phyloP scores from a whole-genome alignment of 768 basidiomycete genomes.

The Auricularia auricula-judae region DNA sequence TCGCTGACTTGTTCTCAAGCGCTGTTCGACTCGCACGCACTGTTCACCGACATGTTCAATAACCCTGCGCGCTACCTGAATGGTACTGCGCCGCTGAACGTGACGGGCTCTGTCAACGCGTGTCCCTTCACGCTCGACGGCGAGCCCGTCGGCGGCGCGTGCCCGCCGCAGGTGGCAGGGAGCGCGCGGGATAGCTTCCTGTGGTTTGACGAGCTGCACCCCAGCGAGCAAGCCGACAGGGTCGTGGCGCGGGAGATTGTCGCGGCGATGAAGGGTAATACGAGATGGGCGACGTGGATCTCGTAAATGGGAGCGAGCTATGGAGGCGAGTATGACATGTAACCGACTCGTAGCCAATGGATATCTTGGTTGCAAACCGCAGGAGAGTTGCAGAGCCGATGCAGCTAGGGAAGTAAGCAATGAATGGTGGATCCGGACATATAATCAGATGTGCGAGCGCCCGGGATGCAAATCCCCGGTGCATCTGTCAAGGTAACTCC shows the following conservation, averaged over 20 bases:
- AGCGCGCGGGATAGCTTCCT: constrained; percentile 45
- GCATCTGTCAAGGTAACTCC: too few relatives aligned
- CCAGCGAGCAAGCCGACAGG: constrained; percentile 46
- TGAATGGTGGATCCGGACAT: too few relatives aligned
- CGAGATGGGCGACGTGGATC: constrained; percentile 7
- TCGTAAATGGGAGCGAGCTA: neutral
- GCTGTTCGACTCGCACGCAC: constrained; percentile 47
- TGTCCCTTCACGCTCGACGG: constrained; percentile 34
- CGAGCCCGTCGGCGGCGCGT: constrained; percentile 10
- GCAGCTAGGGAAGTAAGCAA: too few relatives aligned
- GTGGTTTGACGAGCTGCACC: constrained; percentile 55
- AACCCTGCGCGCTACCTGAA: constrained; percentile 45
- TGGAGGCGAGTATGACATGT: too few relatives aligned
- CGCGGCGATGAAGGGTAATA: constrained; percentile 29
- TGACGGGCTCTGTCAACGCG: constrained; percentile 38
- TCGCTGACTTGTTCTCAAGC: constrained; percentile 21
- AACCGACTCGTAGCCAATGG: too few relatives aligned
- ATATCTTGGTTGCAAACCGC: too few relatives aligned
- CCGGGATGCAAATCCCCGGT: too few relatives aligned
- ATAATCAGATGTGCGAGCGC: too few relatives aligned
- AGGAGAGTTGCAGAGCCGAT: too few relatives aligned
- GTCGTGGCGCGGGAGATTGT: constrained; percentile 43
- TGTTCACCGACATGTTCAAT: constrained; percentile 48
- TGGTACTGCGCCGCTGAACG: constrained; percentile 50
- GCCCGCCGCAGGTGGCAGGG: constrained; percentile 14